phyloP scores from a whole-genome alignment of 169 alveolate genomes.

The Plasmodium malariae region DNA sequence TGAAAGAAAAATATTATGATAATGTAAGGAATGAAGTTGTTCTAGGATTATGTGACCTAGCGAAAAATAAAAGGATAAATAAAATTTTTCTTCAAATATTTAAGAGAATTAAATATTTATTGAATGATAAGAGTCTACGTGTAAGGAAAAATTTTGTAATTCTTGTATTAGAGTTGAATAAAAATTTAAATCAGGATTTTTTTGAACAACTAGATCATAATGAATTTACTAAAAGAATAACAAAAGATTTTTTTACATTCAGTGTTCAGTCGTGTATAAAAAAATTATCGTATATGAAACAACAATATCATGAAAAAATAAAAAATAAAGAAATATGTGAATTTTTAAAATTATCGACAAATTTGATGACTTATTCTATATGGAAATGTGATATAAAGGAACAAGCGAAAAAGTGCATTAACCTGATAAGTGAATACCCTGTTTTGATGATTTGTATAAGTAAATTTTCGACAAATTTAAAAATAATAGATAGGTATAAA shows the following conservation, averaged over 20 bases:
- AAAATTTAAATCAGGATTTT: slow-evolving; percentile 19
- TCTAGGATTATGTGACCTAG: slow-evolving; percentile 59
- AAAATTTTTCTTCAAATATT: slow-evolving; percentile 42
- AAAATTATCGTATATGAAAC: slow-evolving; percentile 57
- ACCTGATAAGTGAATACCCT: slow-evolving; percentile 70
- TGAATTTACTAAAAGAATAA: slow-evolving; percentile 49
- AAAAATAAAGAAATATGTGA: slow-evolving; percentile 60
- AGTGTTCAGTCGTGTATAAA: slow-evolving; percentile 33
- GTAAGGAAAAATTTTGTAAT: slow-evolving; percentile 34
- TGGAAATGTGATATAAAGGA: slow-evolving; percentile 61
- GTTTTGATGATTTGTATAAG: slow-evolving; percentile 63
- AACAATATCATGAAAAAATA: slow-evolving; percentile 41
- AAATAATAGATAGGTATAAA: slow-evolving; percentile 40
- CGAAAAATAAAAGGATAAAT: slow-evolving; percentile 32
- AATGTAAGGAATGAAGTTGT: slow-evolving; percentile 54
- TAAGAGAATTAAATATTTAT: slow-evolving; percentile 38
- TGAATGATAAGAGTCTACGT: slow-evolving; percentile 34
- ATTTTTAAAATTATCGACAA: slow-evolving; percentile 28
- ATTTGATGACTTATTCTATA: slow-evolving; percentile 46
- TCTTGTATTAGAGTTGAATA: slow-evolving; percentile 28
- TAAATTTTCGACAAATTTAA: slow-evolving; percentile 28
- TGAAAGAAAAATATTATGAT: slow-evolving; percentile 43
- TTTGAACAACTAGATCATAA: slow-evolving; percentile 20
- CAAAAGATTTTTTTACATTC: slow-evolving; percentile 60
- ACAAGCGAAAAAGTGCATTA: slow-evolving; percentile 53